phyloP scores from a whole-genome alignment of 1,139 yeast genomes.

The Magnusiomyces fungicola region DNA sequence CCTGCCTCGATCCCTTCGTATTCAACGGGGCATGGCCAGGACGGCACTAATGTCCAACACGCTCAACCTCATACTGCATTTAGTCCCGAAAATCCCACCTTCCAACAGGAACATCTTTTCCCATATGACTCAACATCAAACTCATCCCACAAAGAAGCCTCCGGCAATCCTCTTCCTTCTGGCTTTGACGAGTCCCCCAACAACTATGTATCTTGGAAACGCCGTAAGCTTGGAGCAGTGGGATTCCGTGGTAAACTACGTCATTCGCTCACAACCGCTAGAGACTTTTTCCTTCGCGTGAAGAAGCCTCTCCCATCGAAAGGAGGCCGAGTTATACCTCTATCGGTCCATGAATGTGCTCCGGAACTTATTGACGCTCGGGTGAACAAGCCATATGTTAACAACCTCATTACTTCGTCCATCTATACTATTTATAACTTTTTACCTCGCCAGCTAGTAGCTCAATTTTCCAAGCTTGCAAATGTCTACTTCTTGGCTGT shows the following conservation, averaged over 20 bases:
- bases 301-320: constrained; percentile 46
- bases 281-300: constrained; percentile 38
- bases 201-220: constrained; percentile 30
- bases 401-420: constrained; percentile 76
- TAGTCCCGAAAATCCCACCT: neutral
- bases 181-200: too few relatives aligned
- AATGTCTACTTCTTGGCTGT: constrained; percentile 78
- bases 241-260: constrained; percentile 11
- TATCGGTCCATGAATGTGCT: constrained; percentile 33
- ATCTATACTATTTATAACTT: constrained; percentile 77
- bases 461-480: constrained; percentile 89
- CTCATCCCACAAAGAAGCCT: too few relatives aligned
- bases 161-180: too few relatives aligned
- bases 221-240: constrained; percentile 18
- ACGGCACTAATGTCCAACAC: neutral
- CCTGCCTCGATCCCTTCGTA: neutral
- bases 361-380: constrained; percentile 54
- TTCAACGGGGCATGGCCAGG: neutral
- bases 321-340: constrained; percentile 72
- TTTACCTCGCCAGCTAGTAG: constrained; percentile 78
- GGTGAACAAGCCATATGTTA: constrained; percentile 51
- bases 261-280: neutral
- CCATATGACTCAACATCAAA: neutral
- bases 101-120: neutral
- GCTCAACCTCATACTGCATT: neutral